Percentiles rank a stretch among this genome's conserved stretches.
These are phyloP conservation scores for Trichosporon asahii DNA, from an alignment of 1,284 basidiomycete species.

Conservation along the genomic window DNA sequence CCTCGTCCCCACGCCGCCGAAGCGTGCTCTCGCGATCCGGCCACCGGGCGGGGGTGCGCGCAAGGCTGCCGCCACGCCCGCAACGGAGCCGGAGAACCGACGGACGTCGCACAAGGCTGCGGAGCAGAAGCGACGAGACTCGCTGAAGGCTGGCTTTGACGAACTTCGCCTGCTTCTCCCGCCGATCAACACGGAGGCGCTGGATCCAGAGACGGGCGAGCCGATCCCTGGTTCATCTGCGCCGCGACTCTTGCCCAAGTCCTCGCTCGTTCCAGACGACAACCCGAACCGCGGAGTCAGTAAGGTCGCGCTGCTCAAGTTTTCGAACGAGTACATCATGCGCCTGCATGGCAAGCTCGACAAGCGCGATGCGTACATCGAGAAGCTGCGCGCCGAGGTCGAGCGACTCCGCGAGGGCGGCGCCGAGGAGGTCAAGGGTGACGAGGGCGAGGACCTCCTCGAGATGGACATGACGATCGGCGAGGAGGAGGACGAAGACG, in stretches of 20 bases:
- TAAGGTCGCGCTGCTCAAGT: slow-evolving; percentile 86
- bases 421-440: slow-evolving; percentile 29
- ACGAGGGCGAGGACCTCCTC: slow-evolving; percentile 41
- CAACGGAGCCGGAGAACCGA: slow-evolving; percentile 45
- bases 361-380: slow-evolving; percentile 77
- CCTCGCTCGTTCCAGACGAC: slow-evolving; percentile 64
- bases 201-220: slow-evolving; percentile 65
- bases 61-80: slow-evolving; percentile 35
- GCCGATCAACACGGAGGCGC: slow-evolving; percentile 64
- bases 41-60: slow-evolving; percentile 37
- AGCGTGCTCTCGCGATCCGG: slow-evolving; percentile 40
- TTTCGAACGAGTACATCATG: slow-evolving; percentile 81
- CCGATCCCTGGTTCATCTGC: slow-evolving; percentile 79
- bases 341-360: slow-evolving; percentile 73
- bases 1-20: slow-evolving; percentile 28
- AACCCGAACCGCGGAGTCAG: slow-evolving; percentile 93
- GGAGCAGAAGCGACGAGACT: slow-evolving; percentile 94
- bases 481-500: slow-evolving; percentile 38
- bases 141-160: slow-evolving; percentile 92
- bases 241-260: slow-evolving; percentile 75
- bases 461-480: slow-evolving; percentile 44
- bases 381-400: slow-evolving; percentile 66
- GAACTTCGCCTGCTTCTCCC: slow-evolving; percentile 84
- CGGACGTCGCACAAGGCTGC: slow-evolving; percentile 95
- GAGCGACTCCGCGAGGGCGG: slow-evolving; percentile 56